phyloP scores from a whole-genome alignment of 2,329 filamentous ascomycete species.

The Tetracladium maxilliforme region DNA sequence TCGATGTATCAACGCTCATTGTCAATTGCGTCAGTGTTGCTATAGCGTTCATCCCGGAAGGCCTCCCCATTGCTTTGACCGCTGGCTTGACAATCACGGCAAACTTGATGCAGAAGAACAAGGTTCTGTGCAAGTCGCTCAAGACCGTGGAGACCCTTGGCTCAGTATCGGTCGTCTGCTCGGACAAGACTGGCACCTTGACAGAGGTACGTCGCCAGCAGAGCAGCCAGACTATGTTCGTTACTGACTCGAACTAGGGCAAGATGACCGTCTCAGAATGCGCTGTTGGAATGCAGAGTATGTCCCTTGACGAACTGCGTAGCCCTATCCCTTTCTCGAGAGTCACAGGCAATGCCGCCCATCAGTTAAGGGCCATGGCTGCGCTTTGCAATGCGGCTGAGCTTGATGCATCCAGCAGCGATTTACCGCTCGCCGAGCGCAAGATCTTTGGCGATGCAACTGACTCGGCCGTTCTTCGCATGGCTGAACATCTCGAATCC shows the following conservation, averaged over 20 bases:
- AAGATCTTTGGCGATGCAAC: constrained; percentile 64
- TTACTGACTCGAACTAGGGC: constrained; percentile 34
- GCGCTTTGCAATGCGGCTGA: constrained; percentile 63
- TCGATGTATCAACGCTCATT: constrained; percentile 57
- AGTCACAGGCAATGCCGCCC: constrained; percentile 21
- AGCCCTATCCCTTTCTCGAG: too few relatives aligned
- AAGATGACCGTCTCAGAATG: constrained; percentile 62
- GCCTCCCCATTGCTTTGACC: constrained; percentile 54
- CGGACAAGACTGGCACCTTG: constrained; percentile 62
- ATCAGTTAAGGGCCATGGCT: constrained; percentile 44
- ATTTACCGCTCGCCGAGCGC: constrained; percentile 42
- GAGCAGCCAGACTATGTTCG: constrained; percentile 4
- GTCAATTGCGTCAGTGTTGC: constrained; percentile 59
- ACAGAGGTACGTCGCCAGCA: constrained; percentile 23
- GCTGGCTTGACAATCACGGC: constrained; percentile 62
- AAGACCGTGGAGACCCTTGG: constrained; percentile 68
- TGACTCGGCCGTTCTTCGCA: constrained; percentile 58
- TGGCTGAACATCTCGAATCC: constrained; percentile 42
- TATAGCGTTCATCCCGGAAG: constrained; percentile 65
- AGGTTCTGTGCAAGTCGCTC: constrained; percentile 65
- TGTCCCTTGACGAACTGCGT: too few relatives aligned
- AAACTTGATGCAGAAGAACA: constrained; percentile 62
- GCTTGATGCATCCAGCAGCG: constrained; percentile 51
- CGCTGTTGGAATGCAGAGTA: constrained; percentile 34
- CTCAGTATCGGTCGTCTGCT: constrained; percentile 58